phyloP scores from a whole-genome alignment of 345 rosid genomes.

The Trapa incisa region DNA sequence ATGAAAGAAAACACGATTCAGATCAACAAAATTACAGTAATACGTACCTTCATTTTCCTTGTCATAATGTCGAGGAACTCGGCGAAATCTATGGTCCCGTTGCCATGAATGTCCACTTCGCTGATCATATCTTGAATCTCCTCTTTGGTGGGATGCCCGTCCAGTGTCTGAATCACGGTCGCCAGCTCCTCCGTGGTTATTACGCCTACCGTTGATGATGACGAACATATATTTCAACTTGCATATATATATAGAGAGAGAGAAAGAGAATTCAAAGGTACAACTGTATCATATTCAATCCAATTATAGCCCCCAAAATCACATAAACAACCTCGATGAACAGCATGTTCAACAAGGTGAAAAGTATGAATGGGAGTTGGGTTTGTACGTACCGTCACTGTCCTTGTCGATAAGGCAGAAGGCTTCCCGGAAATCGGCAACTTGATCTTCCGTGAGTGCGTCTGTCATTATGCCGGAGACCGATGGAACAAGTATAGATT shows the following conservation, averaged over 20 bases:
- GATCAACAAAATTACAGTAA: no score
- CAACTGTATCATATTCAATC: no score
- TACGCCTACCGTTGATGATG: slow-evolving; percentile 18
- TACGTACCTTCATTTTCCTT: slow-evolving; percentile 29
- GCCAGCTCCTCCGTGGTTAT: slow-evolving; percentile 38
- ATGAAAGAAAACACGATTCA: no score
- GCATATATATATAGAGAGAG: neutral
- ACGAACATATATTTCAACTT: neutral
- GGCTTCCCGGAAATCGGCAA: slow-evolving; percentile 43
- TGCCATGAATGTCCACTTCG: slow-evolving; percentile 28
- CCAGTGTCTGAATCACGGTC: slow-evolving; percentile 22
- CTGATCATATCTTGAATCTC: slow-evolving; percentile 36
- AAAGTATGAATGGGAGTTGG: neutral
- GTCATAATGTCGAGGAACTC: slow-evolving; percentile 41
- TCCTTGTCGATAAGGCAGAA: slow-evolving; percentile 43
- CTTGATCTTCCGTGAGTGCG: slow-evolving; percentile 30
- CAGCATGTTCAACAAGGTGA: no score
- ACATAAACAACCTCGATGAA: neutral
- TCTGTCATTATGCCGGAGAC: slow-evolving; percentile 22
- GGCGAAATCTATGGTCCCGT: slow-evolving; percentile 22
- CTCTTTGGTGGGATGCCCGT: slow-evolving; percentile 30
- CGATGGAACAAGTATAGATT: no score
- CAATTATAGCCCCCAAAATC: neutral
- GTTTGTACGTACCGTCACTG: slow-evolving; percentile 26
- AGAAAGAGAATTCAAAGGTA: no score